phyloP scores from a whole-genome alignment of 768 basidiomycete genomes.

The Asterophora lycoperdoides region DNA sequence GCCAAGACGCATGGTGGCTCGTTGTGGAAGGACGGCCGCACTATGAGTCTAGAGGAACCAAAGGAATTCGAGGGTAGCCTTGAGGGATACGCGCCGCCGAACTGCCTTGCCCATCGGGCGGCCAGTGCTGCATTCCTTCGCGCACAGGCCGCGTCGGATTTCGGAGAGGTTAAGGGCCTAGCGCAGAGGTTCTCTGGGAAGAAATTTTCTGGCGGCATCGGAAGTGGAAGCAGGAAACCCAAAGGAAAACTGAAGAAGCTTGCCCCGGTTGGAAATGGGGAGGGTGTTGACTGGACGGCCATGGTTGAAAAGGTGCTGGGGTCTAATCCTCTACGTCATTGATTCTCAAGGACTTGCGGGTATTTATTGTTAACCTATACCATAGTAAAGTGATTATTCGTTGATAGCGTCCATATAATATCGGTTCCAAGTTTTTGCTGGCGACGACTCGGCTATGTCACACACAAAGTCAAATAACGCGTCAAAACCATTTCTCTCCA shows the following conservation, averaged over 20 bases:
- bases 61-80: conserved; percentile 28
- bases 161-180: conserved; percentile 66
- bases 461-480: conserved; percentile 21
- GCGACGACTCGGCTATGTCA: too few relatives aligned
- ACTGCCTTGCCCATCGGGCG: conserved; percentile 67
- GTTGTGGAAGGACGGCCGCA: conserved; percentile 52
- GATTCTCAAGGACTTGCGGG: not conserved
- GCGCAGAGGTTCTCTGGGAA: conserved; percentile 50
- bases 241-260: conserved; percentile 21
- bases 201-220: conserved; percentile 32
- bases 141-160: conserved; percentile 72
- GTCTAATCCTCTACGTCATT: conserved; percentile 4
- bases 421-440: too few relatives aligned
- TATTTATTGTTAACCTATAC: not conserved
- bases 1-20: conserved; percentile 68
- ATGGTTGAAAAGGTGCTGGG: conserved; percentile 32
- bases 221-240: conserved; percentile 19
- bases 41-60: conserved; percentile 39
- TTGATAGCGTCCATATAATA: too few relatives aligned
- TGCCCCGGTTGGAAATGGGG: conserved; percentile 35
- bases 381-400: too few relatives aligned
- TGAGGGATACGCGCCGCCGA: conserved; percentile 49
- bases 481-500: conserved; percentile 10
- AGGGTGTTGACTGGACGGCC: conserved; percentile 41
- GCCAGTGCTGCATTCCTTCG: conserved; percentile 60